Base-by-base conservation (phyloP, 768 basidiomycete genomes). In the Trichaptum fuscoviolaceum region DNA sequence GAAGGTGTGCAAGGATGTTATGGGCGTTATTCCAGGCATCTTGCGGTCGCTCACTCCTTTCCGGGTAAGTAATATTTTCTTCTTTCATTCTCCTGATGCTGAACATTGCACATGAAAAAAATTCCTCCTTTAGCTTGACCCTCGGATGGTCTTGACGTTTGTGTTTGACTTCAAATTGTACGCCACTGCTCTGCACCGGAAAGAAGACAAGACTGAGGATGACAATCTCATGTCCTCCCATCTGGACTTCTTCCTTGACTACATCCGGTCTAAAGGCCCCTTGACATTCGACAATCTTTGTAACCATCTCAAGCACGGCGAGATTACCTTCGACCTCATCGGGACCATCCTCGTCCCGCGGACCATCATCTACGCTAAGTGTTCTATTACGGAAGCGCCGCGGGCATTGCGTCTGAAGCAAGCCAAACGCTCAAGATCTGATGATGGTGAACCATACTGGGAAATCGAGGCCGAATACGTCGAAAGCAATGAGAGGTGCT, bases 21-120 rank as follows among this genome's bases (percentile, higher is more conserved):
- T 89, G 66, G 77, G 82, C 65, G 77, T 80, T 5, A 84, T 84
- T 80, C 84, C 83, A 34, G 87, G 86, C 20, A 76, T 87, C 27
- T 87, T 86, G 8, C 88, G 87, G 87, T 82, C 84, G 35, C 72
- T 82, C 4, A 82, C 85, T 35, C 85, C 85, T 8, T 77, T 88
- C 10, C 82, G 85, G 74, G 86, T 86, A 70, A 6, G 63, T 66
- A 7, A 20, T n/a, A n/a, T n/a, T n/a, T 1, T 6, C 26, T 15
- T 58, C 0, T 1, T 35, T 35, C n/a, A n/a, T n/a, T n/a, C n/a
- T n/a, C n/a, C n/a, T n/a, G n/a, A n/a, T n/a, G n/a, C 18, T 20
- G 30, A 26, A 36, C 23, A 1, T 25, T 23, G 20, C 1, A 23
- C 35, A 18, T 57, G 35, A 25, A 60, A 30, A 18, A 63, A 63